Base-by-base conservation (phyloP, 2,329 filamentous ascomycete genomes). In the Penicillium sp. region DNA sequence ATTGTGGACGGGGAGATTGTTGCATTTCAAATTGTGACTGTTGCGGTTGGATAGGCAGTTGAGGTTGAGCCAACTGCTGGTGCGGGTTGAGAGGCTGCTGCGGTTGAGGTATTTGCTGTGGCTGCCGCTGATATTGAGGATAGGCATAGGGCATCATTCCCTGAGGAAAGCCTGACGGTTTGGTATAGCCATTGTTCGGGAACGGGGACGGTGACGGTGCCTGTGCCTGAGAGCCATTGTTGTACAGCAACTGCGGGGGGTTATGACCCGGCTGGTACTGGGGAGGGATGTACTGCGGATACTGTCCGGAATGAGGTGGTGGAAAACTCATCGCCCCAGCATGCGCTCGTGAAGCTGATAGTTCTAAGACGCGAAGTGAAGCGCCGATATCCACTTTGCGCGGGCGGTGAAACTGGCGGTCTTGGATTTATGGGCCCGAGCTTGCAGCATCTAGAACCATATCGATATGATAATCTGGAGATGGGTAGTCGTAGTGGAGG, bases 311-410 rank as follows among this genome's bases (percentile, higher is more conserved):
- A 54, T 69, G 65, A 45, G 69, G 65, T 55, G 66, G 67, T 64
- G 66, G 62, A 52, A 66, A 70, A 63, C 64, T 68, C 68, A 70
- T 70, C 60, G 64, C 67, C 66, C 60, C 60, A 57, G 57, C 49
- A 59, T 59, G 43, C 50, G 49, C 49, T 59, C 54, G 50, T 40
- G 51, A 47, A 49, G 49, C 51, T 49, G 46, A 32, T n/a, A 43
- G 23, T 43, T 41, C 22, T n/a, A 42, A 42, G 44, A 47, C 50
- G 49, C 45, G 45, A 38, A 36, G 37, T 44, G 36, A 43, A 45
- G 40, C 40, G 42, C 44, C 34, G 39, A 39, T 18, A 39, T 47
- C 52, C 49, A 46, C 44, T 49, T 57, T 52, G 50, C 55, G 61
- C 50, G 51, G 52, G 56, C 62, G 62, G 60, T 63, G 53, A 63